Percentiles rank a stretch among this genome's conserved stretches.
Conservation (phyloP, 306 rosid genomes). For the Quercus dentata region DNA sequence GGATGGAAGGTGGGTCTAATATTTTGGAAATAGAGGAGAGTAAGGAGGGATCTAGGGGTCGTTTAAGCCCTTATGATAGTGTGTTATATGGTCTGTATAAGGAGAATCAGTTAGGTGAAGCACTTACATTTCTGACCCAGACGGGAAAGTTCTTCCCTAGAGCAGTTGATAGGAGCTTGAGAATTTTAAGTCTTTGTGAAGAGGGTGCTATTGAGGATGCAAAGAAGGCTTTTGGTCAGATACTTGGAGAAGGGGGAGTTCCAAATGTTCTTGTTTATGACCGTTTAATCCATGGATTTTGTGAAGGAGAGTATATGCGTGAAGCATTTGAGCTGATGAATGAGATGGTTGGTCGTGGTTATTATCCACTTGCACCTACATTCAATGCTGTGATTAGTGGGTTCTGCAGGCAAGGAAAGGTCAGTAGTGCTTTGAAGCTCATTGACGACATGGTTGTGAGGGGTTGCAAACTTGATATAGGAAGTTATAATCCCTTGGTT, state of each 20-base stretch:
- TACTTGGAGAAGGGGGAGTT: constrained; percentile 48
- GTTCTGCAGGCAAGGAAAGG: constrained; percentile 55
- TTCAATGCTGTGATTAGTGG: constrained; percentile 48
- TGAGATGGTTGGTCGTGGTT: constrained; percentile 55
- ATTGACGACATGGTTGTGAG: constrained; percentile 57
- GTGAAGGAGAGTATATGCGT: constrained; percentile 36
- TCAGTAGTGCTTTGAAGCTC: constrained; percentile 49
- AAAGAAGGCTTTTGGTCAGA: constrained; percentile 48
- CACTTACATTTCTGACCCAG: constrained; percentile 45
- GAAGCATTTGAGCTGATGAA: constrained; percentile 65
- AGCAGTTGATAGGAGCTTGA: constrained; percentile 60
- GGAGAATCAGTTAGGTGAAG: constrained; percentile 48
- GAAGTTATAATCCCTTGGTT: constrained; percentile 47
- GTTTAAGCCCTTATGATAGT: constrained; percentile 67
- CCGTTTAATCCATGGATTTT: constrained; percentile 44
- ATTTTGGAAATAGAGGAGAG: constrained; percentile 66
- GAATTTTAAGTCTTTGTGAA: constrained; percentile 38
- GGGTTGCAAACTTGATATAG: constrained; percentile 45
- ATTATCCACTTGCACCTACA: constrained; percentile 54
- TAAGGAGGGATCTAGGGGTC: constrained; percentile 46
- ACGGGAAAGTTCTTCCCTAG: constrained; percentile 61
- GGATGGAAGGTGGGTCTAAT: constrained; percentile 49
- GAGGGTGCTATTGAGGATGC: constrained; percentile 51
- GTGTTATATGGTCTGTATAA: constrained; percentile 64
- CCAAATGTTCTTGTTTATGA: constrained; percentile 63